These are phyloP conservation scores for Fusarium mangiferae DNA, from an alignment of 2,329 filamentous ascomycete genomes.

Conservation along the genomic window DNA sequence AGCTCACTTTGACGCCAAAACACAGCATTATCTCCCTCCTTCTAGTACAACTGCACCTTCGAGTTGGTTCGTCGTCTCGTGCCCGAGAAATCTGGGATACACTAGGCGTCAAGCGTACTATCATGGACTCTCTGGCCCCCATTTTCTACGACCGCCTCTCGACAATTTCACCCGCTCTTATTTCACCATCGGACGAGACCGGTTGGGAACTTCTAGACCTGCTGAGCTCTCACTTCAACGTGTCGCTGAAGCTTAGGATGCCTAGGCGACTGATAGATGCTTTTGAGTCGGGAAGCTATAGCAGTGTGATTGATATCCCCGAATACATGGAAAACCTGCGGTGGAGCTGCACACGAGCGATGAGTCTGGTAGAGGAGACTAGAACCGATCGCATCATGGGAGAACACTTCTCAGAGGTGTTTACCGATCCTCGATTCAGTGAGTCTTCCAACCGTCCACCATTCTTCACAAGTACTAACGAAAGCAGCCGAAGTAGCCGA, in stretches of 20 bases:
- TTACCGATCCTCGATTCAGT: constrained; percentile 60
- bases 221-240: constrained; percentile 58
- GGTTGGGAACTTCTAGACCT: constrained; percentile 54
- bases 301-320: constrained; percentile 60
- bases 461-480: constrained; percentile 15
- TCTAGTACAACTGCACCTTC: constrained; percentile 62
- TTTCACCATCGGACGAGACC: constrained; percentile 47
- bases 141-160: constrained; percentile 67
- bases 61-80: constrained; percentile 60
- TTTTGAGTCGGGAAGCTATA: constrained; percentile 62
- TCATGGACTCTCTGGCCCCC: constrained; percentile 66
- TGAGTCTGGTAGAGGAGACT: constrained; percentile 63
- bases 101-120: constrained; percentile 66
- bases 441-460: constrained; percentile 36
- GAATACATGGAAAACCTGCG: constrained; percentile 56
- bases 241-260: constrained; percentile 59
- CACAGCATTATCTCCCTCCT: constrained; percentile 61
- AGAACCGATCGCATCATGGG: constrained; percentile 58
- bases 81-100: constrained; percentile 61
- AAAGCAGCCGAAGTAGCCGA: constrained; percentile 55
- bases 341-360: constrained; percentile 62
- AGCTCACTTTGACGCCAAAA: constrained; percentile 57
- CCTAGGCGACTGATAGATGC: constrained; percentile 56
- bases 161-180: constrained; percentile 57
- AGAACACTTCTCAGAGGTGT: constrained; percentile 53